Percentiles rank a stretch among this genome's conserved stretches.
phyloP scores from a whole-genome alignment of 2,329 filamentous ascomycete species.

The Aspergillus proliferans region DNA sequence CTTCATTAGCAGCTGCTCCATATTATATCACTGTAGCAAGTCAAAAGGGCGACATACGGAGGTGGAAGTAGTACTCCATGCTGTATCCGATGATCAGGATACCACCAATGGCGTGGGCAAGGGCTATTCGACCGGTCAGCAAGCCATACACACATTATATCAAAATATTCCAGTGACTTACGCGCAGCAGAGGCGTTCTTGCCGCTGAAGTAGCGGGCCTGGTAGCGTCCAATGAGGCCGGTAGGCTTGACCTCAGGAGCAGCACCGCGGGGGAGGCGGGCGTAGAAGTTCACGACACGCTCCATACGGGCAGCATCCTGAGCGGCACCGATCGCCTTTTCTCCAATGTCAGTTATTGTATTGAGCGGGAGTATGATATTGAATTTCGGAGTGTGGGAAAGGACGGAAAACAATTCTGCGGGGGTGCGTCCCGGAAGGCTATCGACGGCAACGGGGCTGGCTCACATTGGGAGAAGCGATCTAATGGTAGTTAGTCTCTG shows the following conservation, averaged over 20 bases:
- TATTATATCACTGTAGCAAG: neutral
- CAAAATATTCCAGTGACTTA: constrained; percentile 49
- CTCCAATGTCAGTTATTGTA: constrained; percentile 28
- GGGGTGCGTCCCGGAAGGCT: constrained; percentile 7
- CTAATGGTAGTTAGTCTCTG: constrained; percentile 35
- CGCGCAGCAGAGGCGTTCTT: constrained; percentile 84
- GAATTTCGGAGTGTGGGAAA: neutral
- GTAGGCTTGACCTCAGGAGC: constrained; percentile 77
- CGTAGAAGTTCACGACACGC: constrained; percentile 96
- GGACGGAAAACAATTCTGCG: neutral
- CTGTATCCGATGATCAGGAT: constrained; percentile 81
- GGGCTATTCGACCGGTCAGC: constrained; percentile 51
- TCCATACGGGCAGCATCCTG: constrained; percentile 97
- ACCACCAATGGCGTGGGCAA: constrained; percentile 76
- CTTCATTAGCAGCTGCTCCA: constrained; percentile 7
- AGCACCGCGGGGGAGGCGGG: constrained; percentile 89
- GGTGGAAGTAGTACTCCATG: constrained; percentile 99
- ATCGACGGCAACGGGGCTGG: constrained; percentile 7
- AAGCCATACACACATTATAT: neutral
- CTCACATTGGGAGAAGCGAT: constrained; percentile 38
- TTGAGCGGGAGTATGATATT: neutral
- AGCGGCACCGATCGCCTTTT: constrained; percentile 84
- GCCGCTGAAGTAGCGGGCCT: constrained; percentile 73
- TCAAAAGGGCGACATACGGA: constrained; percentile 61
- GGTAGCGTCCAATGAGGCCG: constrained; percentile 82